Evolutionary conservation across 2,329 filamentous ascomycete genomes (phyloP).

Genomic region (Alternaria angustiovoidea): DNA sequence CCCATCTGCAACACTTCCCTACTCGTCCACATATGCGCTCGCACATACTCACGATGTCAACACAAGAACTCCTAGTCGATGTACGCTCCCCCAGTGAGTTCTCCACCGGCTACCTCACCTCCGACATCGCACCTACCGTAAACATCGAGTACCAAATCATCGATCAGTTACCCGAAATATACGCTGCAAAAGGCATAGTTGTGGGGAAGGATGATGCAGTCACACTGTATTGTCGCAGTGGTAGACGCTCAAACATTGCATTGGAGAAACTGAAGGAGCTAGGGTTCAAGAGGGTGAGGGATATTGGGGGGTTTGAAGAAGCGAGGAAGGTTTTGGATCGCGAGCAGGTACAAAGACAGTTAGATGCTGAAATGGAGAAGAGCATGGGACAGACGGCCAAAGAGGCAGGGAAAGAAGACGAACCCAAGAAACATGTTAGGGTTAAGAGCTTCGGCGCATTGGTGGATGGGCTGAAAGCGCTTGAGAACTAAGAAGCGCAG

Average conservation of each 20-base stretch:
- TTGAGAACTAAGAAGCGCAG: slow-evolving; percentile 27
- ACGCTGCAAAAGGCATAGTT: slow-evolving; percentile 25
- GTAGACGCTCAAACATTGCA: slow-evolving; percentile 46
- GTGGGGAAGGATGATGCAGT: slow-evolving; percentile 41
- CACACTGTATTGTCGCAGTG: slow-evolving; percentile 50
- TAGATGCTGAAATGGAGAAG: slow-evolving; percentile 16
- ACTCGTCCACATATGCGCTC: not conserved
- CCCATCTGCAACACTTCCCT: not conserved
- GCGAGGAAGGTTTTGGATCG: slow-evolving; percentile 38
- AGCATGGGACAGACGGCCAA: not conserved
- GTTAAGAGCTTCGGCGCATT: slow-evolving; percentile 33
- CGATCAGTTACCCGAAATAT: slow-evolving; percentile 33
- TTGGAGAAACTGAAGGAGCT: slow-evolving; percentile 36
- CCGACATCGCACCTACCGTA: slow-evolving; percentile 36
- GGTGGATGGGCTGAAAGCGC: slow-evolving; percentile 39
- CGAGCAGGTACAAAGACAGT: slow-evolving; percentile 35
- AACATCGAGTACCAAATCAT: slow-evolving; percentile 52
- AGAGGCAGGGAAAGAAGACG: slow-evolving; percentile 4
- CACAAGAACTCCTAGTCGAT: slow-evolving; percentile 42
- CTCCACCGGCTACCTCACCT: slow-evolving; percentile 40
- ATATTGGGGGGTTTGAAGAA: slow-evolving; percentile 49
- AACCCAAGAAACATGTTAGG: slow-evolving; percentile 24
- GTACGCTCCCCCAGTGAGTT: slow-evolving; percentile 50
- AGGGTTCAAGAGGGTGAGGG: slow-evolving; percentile 43
- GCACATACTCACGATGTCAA: not conserved